Base-by-base conservation (phyloP, 1,284 basidiomycete species). In the Irpex sp. region DNA sequence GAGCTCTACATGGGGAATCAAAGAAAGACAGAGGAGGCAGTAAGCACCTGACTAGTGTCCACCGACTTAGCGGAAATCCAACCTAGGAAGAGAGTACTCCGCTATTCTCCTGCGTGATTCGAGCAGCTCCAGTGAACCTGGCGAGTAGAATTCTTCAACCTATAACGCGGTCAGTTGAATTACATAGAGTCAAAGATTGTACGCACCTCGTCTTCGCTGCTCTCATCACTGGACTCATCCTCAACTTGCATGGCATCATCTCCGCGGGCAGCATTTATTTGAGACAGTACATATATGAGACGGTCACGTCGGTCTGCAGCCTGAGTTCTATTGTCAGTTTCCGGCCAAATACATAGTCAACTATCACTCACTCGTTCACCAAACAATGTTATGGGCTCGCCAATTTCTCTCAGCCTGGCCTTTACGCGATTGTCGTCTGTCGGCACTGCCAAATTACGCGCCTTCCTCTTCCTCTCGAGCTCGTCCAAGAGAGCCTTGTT, bases 111-210 rank as follows among this genome's bases (percentile, higher is more conserved):
- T 83, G 65, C 97, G 84, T 57, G 96, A 89, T 70, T 92, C 85
- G 51, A 98, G 81, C 59, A 99, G 84, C 67, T 91, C 92, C 7
- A 94, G 79, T 1, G 93, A 86, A 2, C 97, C 97, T 64, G 94
- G 92, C 3, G 97, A 93, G 76, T 96, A 99, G 79, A 99, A 99
- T 73, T 99, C 97, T 73, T 97, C 96, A 73, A 93, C 87, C 82
- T 92, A 69, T 8, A 8, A 26, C 26, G 40, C 13, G 44, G 52
- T 61, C 38, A 60, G 55, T 58, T 9, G 59, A 65, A 52, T 11
- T 60, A 21, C 26, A 31, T 36, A 57, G 36, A 44, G 5, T 40
- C 15, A 34, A 48, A 47, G 31, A 5, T 15, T 11, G 19, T 2
- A 76, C 82, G 58, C 67, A 89, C 92, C 79, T 94, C 91, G 67